Evolutionary conservation across 192 early-diverging fungal species (phyloP).

Genomic region (Coemansia sp.): DNA sequence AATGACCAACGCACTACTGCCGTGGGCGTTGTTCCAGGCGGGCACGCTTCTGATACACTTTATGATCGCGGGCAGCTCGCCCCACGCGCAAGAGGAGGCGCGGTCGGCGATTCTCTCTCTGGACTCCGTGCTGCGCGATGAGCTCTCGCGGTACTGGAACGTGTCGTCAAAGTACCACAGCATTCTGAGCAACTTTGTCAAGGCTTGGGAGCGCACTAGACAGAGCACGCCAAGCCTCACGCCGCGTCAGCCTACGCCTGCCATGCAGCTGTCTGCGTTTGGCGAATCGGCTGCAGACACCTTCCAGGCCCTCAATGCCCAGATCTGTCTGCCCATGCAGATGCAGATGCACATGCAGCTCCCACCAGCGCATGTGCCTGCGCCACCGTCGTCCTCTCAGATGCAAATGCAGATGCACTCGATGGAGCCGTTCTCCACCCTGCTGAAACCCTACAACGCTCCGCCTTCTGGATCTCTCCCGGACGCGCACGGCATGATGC

Average conservation of each 20-base stretch:
- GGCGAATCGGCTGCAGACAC: slow-evolving; percentile 22
- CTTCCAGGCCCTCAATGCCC: slow-evolving; percentile 20
- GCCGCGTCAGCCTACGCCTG: slow-evolving; percentile 19
- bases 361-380: slow-evolving; percentile 2
- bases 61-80: slow-evolving; percentile 52
- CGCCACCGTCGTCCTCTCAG: slow-evolving; percentile 3
- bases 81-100: slow-evolving; percentile 52
- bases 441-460: slow-evolving; percentile 34
- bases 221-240: slow-evolving; percentile 39
- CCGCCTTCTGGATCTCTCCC: neutral
- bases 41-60: slow-evolving; percentile 55
- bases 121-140: slow-evolving; percentile 42
- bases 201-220: slow-evolving; percentile 54
- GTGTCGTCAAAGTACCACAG: slow-evolving; percentile 53
- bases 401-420: slow-evolving; percentile 10
- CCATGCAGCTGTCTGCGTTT: slow-evolving; percentile 1
- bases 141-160: slow-evolving; percentile 52
- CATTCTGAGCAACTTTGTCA: slow-evolving; percentile 50
- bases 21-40: slow-evolving; percentile 54
- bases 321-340: slow-evolving; percentile 33
- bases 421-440: slow-evolving; percentile 13
- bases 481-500: slow-evolving; percentile 4
- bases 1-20: slow-evolving; percentile 49
- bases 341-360: slow-evolving; percentile 52
- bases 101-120: slow-evolving; percentile 46